Percentiles rank a stretch among this genome's conserved stretches.
phyloP scores from a whole-genome alignment of 306 rosid species.

The Canavalia ensiformis region DNA sequence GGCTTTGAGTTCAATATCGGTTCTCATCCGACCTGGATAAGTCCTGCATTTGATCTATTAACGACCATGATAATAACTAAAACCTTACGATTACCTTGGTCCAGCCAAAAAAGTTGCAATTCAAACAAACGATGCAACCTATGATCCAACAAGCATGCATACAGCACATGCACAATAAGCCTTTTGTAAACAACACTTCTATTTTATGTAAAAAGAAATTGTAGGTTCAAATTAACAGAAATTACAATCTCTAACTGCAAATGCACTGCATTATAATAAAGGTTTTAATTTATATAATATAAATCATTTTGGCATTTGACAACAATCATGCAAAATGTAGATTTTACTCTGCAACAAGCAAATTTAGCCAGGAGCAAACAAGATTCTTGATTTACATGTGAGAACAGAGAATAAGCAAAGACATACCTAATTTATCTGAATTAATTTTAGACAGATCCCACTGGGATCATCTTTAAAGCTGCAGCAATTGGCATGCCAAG shows the following conservation, averaged over 20 bases:
- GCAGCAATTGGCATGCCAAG: slow-evolving; percentile 97
- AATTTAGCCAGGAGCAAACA: slow-evolving; percentile 20
- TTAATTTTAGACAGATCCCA: slow-evolving; percentile 57
- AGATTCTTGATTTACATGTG: slow-evolving; percentile 21
- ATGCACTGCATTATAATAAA: slow-evolving; percentile 29
- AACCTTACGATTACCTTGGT: slow-evolving; percentile 10
- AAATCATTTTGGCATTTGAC: slow-evolving; percentile 47
- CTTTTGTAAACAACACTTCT: slow-evolving; percentile 25
- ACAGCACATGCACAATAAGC: slow-evolving; percentile 28
- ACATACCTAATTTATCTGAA: slow-evolving; percentile 50
- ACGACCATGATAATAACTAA: background rate
- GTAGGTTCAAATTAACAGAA: slow-evolving; percentile 39
- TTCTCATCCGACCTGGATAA: slow-evolving; percentile 18
- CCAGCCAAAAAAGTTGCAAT: background rate
- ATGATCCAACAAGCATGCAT: background rate
- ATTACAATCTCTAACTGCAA: slow-evolving; percentile 36
- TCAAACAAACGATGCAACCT: background rate
- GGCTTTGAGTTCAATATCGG: slow-evolving; percentile 18
- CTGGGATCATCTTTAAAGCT: slow-evolving; percentile 81
- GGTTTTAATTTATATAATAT: slow-evolving; percentile 38
- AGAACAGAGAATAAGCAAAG: slow-evolving; percentile 33
- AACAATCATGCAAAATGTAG: slow-evolving; percentile 41
- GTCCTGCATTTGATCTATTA: slow-evolving; percentile 31
- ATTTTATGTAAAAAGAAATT: slow-evolving; percentile 9
- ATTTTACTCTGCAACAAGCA: slow-evolving; percentile 15